Percentiles rank a stretch among this genome's conserved stretches.
Evolutionary conservation across 257 asterid genomes (phyloP).

Genomic region (Solanum pinnatisectum): DNA sequence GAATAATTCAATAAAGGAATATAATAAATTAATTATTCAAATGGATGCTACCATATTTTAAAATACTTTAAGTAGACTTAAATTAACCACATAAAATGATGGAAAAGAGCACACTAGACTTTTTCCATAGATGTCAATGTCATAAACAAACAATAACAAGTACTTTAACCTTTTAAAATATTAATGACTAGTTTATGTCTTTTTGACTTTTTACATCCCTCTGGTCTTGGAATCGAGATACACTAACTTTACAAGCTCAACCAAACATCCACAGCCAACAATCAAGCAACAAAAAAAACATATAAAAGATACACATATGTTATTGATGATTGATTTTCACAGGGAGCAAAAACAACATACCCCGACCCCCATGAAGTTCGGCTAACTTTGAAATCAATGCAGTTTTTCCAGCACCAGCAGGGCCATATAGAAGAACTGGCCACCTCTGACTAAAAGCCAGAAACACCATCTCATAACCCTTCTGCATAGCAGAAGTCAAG

Average conservation of each 20-base stretch:
- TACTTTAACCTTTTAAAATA: neutral
- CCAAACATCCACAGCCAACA: neutral
- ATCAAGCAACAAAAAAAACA: neutral
- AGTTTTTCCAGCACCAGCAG: constrained; percentile 90
- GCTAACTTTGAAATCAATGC: constrained; percentile 65
- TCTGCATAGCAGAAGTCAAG: constrained; percentile 51
- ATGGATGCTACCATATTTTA: neutral
- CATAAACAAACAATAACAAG: neutral
- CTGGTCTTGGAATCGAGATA: neutral
- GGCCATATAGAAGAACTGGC: constrained; percentile 96
- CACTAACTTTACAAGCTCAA: neutral
- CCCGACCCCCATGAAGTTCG: constrained; percentile 29
- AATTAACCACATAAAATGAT: neutral
- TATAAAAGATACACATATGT: neutral
- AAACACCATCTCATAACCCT: constrained; percentile 70
- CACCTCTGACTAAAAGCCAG: constrained; percentile 85
- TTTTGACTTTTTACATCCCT: neutral
- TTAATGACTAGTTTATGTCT: neutral
- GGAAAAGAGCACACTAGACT: neutral
- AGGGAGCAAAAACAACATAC: neutral
- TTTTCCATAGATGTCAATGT: neutral
- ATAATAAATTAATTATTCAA: neutral
- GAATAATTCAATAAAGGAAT: neutral
- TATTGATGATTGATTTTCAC: neutral
- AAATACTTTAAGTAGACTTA: neutral